Percentiles rank a stretch among this genome's conserved stretches.
Evolutionary conservation across 1,284 basidiomycete genomes (phyloP).

Genomic region (Cystobasidium slooffiae): DNA sequence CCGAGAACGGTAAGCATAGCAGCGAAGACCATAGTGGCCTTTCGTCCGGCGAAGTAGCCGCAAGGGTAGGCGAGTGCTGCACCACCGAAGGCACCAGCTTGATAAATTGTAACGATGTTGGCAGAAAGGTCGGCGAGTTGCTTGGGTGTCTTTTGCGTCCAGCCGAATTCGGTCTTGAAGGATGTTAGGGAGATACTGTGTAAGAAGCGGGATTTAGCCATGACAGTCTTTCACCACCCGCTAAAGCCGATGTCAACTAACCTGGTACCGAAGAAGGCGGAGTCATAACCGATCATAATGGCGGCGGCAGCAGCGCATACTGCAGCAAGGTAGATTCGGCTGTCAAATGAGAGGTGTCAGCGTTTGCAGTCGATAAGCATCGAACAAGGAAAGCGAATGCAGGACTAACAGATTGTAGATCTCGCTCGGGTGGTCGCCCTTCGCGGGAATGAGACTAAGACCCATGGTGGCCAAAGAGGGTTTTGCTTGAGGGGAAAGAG

Average conservation of each 20-base stretch:
- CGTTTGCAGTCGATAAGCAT: background rate
- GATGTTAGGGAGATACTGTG: slow-evolving; percentile 58
- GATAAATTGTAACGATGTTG: slow-evolving; percentile 53
- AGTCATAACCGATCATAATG: slow-evolving; percentile 42
- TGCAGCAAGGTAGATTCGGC: slow-evolving; percentile 28
- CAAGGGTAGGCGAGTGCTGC: slow-evolving; percentile 57
- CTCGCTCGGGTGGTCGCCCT: slow-evolving; percentile 10
- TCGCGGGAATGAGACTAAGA: background rate
- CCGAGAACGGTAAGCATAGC: slow-evolving; percentile 70
- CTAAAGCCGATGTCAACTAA: background rate
- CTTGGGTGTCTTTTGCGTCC: slow-evolving; percentile 55
- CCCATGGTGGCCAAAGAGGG: slow-evolving; percentile 6
- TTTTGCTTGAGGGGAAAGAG: too few species aligned
- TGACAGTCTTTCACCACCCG: background rate
- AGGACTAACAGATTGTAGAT: slow-evolving; percentile 5
- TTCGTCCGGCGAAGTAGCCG: slow-evolving; percentile 72
- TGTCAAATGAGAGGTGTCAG: background rate
- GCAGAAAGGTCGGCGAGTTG: slow-evolving; percentile 58
- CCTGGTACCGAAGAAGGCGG: slow-evolving; percentile 40
- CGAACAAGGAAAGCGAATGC: background rate
- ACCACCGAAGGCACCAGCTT: slow-evolving; percentile 52
- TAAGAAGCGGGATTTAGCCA: slow-evolving; percentile 51
- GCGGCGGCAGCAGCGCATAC: slow-evolving; percentile 28
- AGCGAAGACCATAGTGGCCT: slow-evolving; percentile 70
- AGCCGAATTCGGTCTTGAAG: slow-evolving; percentile 61